Evolutionary conservation across 2,329 filamentous ascomycete genomes (phyloP).

Genomic region (Cercospora berteroae): DNA sequence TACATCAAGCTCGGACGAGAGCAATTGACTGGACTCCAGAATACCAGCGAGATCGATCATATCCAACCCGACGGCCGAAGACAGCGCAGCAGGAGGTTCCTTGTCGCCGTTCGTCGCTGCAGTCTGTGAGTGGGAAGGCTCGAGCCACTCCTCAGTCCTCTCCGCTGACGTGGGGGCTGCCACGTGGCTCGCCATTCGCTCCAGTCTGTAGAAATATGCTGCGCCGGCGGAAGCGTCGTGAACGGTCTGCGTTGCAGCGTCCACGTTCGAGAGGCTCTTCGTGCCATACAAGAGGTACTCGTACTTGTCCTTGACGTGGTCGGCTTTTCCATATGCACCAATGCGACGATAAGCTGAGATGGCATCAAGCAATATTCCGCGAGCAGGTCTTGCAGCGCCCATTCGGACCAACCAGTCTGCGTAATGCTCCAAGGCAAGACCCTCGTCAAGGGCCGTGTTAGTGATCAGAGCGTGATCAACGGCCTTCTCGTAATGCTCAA

Average conservation of each 20-base stretch:
- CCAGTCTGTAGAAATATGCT: constrained; percentile 41
- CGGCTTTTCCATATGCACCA: constrained; percentile 67
- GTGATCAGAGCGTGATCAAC: constrained; percentile 70
- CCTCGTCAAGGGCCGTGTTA: constrained; percentile 68
- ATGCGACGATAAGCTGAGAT: constrained; percentile 67
- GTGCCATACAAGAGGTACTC: constrained; percentile 64
- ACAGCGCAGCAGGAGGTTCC: constrained; percentile 36
- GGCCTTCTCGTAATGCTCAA: constrained; percentile 66
- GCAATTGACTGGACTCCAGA: constrained; percentile 72
- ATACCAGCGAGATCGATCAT: constrained; percentile 82
- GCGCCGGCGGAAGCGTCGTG: constrained; percentile 57
- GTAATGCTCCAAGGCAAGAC: constrained; percentile 70
- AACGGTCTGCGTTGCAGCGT: constrained; percentile 65
- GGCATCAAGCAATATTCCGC: constrained; percentile 66
- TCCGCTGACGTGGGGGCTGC: constrained; percentile 44
- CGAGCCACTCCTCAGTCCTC: constrained; percentile 50
- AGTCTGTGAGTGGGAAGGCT: constrained; percentile 40
- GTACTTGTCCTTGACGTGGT: constrained; percentile 66
- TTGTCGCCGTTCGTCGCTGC: constrained; percentile 35
- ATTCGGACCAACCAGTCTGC: constrained; percentile 67
- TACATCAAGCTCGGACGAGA: constrained; percentile 74
- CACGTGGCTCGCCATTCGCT: constrained; percentile 46
- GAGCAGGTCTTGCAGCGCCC: constrained; percentile 65
- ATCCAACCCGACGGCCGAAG: constrained; percentile 65
- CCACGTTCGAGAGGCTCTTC: constrained; percentile 58